These are phyloP conservation scores for Ustilago crameri DNA, from an alignment of 1,284 basidiomycete species.

Conservation along the genomic window DNA sequence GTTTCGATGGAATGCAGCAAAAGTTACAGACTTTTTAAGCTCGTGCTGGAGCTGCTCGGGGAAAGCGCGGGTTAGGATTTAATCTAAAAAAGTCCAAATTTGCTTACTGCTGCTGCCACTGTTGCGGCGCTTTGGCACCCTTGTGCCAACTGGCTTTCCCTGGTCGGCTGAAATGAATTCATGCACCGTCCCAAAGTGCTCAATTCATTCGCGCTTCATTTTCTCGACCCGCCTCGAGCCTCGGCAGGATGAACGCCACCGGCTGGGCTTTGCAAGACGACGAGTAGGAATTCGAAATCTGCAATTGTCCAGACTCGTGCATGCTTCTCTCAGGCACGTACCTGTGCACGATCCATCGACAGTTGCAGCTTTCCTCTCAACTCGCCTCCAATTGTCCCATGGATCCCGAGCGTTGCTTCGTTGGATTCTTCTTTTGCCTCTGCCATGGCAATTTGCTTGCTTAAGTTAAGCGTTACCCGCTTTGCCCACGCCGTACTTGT, in stretches of 20 bases:
- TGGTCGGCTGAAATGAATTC: not conserved
- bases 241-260: slow-evolving; percentile 2
- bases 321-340: slow-evolving; percentile 6
- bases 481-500: slow-evolving; percentile 14
- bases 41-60: not conserved
- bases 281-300: slow-evolving; percentile 21
- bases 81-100: too few species aligned
- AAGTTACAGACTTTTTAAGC: not conserved
- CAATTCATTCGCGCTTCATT: not conserved
- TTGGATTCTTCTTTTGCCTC: slow-evolving; percentile 1
- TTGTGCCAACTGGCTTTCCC: too few species aligned
- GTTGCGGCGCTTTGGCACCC: too few species aligned
- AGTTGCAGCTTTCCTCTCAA: slow-evolving; percentile 10
- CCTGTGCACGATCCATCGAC: slow-evolving; percentile 6
- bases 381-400: slow-evolving; percentile 15
- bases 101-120: too few species aligned
- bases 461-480: slow-evolving; percentile 11
- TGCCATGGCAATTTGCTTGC: not conserved
- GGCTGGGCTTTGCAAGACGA: not conserved
- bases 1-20: slow-evolving; percentile 8
- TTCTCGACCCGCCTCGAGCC: slow-evolving; percentile 5
- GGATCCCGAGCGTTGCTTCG: slow-evolving; percentile 10
- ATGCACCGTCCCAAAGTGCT: not conserved
- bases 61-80: too few species aligned
- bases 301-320: slow-evolving; percentile 6